Evolutionary conservation across 257 asterid genomes (phyloP), one percentile per base, ranked within the genome.

Genomic region (Knoxia roxburghii): DNA sequence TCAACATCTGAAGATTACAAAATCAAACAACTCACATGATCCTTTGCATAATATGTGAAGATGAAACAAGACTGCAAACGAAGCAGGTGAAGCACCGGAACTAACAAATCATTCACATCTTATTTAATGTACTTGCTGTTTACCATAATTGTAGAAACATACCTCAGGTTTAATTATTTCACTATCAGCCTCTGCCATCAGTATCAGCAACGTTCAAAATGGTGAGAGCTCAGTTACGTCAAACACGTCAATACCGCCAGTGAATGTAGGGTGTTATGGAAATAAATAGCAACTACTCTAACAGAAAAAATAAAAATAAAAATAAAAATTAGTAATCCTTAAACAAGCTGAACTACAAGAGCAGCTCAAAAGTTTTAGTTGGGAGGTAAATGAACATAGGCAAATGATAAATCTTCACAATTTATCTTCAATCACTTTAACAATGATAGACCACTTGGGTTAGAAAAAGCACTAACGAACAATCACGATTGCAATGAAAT

Each of bases 1-100:
- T 89, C 87, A 89, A 80, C 89, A 85, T 81, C 95, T 87, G 74
- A 69, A 60, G 55, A 40, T 9, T 54, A 58, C 72, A 65, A 46
- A 73, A 24, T 59, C 57, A 32, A 73, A 27, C 12, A 69, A 69
- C 26, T 64, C 68, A 68, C 41, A 67, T 63, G 46, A 68, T 58
- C 76, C 43, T 27, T 21, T 3, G 7, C 23, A 17, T 54, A 37
- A 58, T 9, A 54, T 24, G 45, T 45, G 33, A 23, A 30, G 59
- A 48, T 41, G 46, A 23, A 40, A 46, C 40, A 48, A 18, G 46
- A 43, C 18, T 40, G 39, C 15, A 65, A 55, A 27, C 21, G 46
- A 53, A 54, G n/a, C 20, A 21, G 15, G 51, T 32, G 2, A 33
- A 8, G 26, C 6, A 48, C 45, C 45, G 1, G 29, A 65, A 39